Conservation (phyloP, 768 basidiomycete genomes). For the Suillus variegatus region DNA sequence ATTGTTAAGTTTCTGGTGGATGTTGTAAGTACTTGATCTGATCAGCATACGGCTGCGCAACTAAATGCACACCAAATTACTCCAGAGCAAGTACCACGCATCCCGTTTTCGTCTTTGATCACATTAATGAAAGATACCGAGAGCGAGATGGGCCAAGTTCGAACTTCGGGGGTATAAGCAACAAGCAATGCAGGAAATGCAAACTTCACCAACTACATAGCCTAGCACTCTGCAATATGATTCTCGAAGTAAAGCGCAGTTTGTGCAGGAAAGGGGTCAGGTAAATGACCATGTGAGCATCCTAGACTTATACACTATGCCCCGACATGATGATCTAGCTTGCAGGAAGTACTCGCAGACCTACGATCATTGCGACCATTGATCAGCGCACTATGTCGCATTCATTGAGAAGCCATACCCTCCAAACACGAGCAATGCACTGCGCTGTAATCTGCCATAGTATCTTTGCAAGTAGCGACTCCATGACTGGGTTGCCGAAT, state of each 20-base stretch:
- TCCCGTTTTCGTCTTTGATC: background rate
- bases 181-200: too few relatives aligned
- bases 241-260: background rate
- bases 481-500: background rate
- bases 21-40: too few relatives aligned
- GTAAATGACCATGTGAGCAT: too few relatives aligned
- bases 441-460: background rate
- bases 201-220: background rate
- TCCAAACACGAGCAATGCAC: background rate
- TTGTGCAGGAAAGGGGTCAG: background rate
- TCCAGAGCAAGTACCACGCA: background rate
- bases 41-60: background rate
- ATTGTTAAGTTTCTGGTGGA: too few relatives aligned
- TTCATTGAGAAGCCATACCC: background rate
- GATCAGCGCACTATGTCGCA: background rate
- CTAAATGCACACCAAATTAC: background rate
- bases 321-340: background rate
- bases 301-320: too few relatives aligned
- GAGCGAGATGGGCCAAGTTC: too few relatives aligned
- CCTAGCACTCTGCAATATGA: background rate
- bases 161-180: too few relatives aligned
- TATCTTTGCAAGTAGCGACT: background rate
- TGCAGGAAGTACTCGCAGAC: background rate
- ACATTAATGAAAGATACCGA: background rate
- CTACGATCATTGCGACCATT: background rate